Evolutionary conservation across 106 monocot species (phyloP).

Genomic region (Phalaenopsis equestris): DNA sequence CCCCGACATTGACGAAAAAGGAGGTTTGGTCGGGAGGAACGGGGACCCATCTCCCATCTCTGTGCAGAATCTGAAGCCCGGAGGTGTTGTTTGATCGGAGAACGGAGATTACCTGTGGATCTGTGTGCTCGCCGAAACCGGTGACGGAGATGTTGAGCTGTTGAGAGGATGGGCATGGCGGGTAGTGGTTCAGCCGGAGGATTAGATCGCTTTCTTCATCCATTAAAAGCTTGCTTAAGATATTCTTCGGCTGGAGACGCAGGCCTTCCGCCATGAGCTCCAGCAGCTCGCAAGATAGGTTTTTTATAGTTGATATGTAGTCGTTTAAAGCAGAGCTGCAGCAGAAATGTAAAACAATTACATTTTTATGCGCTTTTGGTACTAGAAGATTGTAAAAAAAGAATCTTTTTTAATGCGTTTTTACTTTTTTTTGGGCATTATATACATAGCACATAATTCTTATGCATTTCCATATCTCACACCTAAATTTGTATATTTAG

Average conservation of each 20-base stretch:
- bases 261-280: constrained; percentile 73
- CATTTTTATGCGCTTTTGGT: background rate
- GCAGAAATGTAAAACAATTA: background rate
- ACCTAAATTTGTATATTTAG: no score
- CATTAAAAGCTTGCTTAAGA: constrained; percentile 43
- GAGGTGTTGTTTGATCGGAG: constrained; percentile 59
- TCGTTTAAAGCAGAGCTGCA: constrained; percentile 51
- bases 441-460: no score
- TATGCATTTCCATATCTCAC: no score
- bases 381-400: no score
- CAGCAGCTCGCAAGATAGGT: constrained; percentile 46
- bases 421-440: no score
- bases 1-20: constrained; percentile 86
- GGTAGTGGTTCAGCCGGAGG: constrained; percentile 77
- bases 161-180: constrained; percentile 40
- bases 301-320: constrained; percentile 42
- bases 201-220: constrained; percentile 51
- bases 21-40: constrained; percentile 65
- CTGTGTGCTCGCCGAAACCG: constrained; percentile 88
- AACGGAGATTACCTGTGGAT: constrained; percentile 77
- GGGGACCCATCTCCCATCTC: constrained; percentile 66
- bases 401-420: no score
- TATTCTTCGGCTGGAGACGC: constrained; percentile 24
- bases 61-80: constrained; percentile 50
- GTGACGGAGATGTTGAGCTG: constrained; percentile 23